These are phyloP conservation scores for Rhodotorula kratochvilovae DNA, from an alignment of 768 basidiomycete genomes.

Conservation along the genomic window DNA sequence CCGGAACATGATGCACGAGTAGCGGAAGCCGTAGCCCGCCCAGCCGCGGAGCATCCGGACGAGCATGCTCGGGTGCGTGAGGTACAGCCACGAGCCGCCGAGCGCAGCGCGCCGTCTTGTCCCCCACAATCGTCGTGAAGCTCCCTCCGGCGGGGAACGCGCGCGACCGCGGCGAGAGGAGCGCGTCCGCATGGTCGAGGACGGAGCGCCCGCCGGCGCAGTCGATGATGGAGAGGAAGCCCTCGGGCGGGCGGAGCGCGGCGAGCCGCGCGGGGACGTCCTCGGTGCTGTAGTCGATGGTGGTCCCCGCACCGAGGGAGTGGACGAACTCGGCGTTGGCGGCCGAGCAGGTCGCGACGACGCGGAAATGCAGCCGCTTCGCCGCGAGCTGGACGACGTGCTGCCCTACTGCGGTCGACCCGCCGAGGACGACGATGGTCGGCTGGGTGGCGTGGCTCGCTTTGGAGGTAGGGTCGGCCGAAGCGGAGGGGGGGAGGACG, in stretches of 20 bases:
- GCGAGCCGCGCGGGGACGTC: constrained; percentile 11
- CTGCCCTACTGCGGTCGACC: constrained; percentile 12
- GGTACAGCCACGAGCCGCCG: constrained; percentile 29
- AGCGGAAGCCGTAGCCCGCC: constrained; percentile 6
- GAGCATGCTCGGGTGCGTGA: constrained; percentile 3
- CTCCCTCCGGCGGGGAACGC: constrained; percentile 6
- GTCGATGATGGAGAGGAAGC: constrained; percentile 34
- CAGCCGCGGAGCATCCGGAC: constrained; percentile 21
- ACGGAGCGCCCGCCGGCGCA: constrained; percentile 37
- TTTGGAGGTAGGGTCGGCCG: neutral
- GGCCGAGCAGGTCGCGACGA: constrained; percentile 33
- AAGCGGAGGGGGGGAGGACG: neutral
- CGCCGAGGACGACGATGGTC: constrained; percentile 36
- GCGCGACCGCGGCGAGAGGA: constrained; percentile 2
- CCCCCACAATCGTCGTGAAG: constrained; percentile 38
- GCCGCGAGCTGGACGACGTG: constrained; percentile 35
- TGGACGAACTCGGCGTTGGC: constrained; percentile 29
- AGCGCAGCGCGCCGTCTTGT: constrained; percentile 29
- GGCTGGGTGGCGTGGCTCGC: constrained; percentile 1
- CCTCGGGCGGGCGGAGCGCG: constrained; percentile 12
- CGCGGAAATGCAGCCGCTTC: constrained; percentile 7
- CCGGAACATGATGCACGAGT: constrained; percentile 30
- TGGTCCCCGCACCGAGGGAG: constrained; percentile 26
- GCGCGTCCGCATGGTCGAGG: neutral
- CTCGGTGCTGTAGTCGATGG: constrained; percentile 33